A percentile compares a stretch with the other conserved stretches of the same genome.
phyloP scores from a whole-genome alignment of 257 asterid genomes.

The Primulina huaijiensis region DNA sequence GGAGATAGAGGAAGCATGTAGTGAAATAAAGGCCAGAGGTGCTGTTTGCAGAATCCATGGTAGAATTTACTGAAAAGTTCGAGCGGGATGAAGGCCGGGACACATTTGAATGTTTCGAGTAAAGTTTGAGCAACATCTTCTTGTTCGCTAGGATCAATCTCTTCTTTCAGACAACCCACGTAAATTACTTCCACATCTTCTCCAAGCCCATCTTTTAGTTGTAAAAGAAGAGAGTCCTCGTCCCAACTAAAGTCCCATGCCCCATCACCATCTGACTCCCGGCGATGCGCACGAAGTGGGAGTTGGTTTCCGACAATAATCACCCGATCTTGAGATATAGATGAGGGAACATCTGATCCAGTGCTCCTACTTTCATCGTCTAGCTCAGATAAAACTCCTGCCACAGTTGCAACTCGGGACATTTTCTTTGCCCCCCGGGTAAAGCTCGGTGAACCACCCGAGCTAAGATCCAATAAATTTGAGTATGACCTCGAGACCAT shows the following conservation, averaged over 20 bases:
- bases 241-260: conserved; percentile 85
- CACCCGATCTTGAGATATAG: conserved; percentile 69
- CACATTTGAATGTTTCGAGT: conserved; percentile 79
- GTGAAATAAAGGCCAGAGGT: conserved; percentile 87
- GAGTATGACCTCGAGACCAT: conserved; percentile 87
- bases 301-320: conserved; percentile 81
- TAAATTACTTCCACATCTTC: conserved; percentile 79
- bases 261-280: conserved; percentile 40
- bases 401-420: conserved; percentile 67
- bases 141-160: conserved; percentile 56
- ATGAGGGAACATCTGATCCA: conserved; percentile 72
- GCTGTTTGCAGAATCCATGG: conserved; percentile 85
- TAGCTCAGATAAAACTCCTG: conserved; percentile 71
- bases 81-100: conserved; percentile 81
- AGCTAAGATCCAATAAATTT: conserved; percentile 72
- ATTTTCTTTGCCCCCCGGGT: conserved; percentile 58
- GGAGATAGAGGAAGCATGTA: conserved; percentile 94
- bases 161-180: conserved; percentile 75
- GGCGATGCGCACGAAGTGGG: conserved; percentile 58
- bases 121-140: conserved; percentile 75
- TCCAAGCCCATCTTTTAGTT: conserved; percentile 79
- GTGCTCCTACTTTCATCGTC: conserved; percentile 73
- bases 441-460: conserved; percentile 57
- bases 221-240: conserved; percentile 77
- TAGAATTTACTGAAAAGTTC: conserved; percentile 71